These are phyloP conservation scores for Pseudofabraea citricarpa DNA, from an alignment of 2,329 filamentous ascomycete species.

Conservation along the genomic window DNA sequence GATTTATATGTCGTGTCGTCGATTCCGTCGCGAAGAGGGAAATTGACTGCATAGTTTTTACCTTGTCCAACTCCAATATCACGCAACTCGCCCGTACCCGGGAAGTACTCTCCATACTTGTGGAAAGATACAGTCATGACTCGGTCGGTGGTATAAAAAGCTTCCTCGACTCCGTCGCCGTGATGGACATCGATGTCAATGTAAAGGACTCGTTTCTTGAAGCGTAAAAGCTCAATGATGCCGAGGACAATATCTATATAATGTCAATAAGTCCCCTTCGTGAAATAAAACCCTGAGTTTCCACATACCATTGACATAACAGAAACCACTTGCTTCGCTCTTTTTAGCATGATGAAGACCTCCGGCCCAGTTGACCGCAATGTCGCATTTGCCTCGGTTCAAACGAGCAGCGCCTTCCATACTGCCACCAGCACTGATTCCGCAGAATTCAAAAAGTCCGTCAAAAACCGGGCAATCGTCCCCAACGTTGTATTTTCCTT, in stretches of 20 bases:
- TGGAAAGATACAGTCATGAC: constrained; percentile 94
- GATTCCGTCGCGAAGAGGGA: constrained; percentile 87
- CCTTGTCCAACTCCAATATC: constrained; percentile 84
- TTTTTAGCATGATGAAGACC: constrained; percentile 98
- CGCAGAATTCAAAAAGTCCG: constrained; percentile 94
- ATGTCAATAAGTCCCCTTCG: constrained; percentile 29
- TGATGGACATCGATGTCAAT: constrained; percentile 96
- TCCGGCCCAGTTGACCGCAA: constrained; percentile 97
- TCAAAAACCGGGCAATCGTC: constrained; percentile 98
- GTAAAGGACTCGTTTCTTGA: constrained; percentile 93
- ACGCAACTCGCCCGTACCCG: constrained; percentile 81
- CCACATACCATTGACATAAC: constrained; percentile 86
- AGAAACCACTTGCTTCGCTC: constrained; percentile 92
- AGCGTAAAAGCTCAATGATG: constrained; percentile 84
- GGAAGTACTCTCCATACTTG: constrained; percentile 96
- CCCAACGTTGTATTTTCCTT: constrained; percentile 89
- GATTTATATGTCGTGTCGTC: constrained; percentile 84
- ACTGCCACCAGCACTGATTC: constrained; percentile 88
- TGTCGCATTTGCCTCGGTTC: constrained; percentile 87
- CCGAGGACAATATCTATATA: constrained; percentile 87
- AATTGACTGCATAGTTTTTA: constrained; percentile 87
- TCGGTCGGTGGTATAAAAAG: constrained; percentile 87
- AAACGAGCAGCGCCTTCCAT: constrained; percentile 90
- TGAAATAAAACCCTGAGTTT: too few relatives aligned
- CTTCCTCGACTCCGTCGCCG: constrained; percentile 88